Percentiles rank a stretch among this genome's conserved stretches.
phyloP scores from a whole-genome alignment of 441 rosid species.

The Gossypium davidsonii region DNA sequence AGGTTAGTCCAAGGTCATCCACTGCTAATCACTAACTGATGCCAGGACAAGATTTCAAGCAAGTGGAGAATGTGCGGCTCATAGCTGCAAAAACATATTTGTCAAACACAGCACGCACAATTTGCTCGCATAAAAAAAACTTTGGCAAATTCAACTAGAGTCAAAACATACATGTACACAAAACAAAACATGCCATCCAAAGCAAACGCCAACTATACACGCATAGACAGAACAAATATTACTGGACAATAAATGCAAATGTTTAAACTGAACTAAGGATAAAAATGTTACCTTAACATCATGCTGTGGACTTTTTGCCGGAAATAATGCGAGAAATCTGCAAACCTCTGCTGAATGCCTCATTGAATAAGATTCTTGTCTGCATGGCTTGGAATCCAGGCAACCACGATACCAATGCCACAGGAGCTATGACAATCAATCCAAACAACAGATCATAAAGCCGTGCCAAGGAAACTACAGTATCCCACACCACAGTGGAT shows the following conservation, averaged over 20 bases:
- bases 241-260: background rate
- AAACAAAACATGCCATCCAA: background rate
- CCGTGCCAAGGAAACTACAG: slow-evolving; percentile 79
- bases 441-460: slow-evolving; percentile 63
- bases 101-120: background rate
- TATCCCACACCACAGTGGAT: slow-evolving; percentile 68
- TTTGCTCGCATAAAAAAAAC: background rate
- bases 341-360: slow-evolving; percentile 63
- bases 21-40: background rate
- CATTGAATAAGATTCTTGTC: slow-evolving; percentile 59
- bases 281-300: background rate
- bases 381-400: slow-evolving; percentile 71
- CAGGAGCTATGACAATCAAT: slow-evolving; percentile 55
- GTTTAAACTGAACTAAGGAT: background rate
- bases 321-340: slow-evolving; percentile 52
- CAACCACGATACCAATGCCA: slow-evolving; percentile 57
- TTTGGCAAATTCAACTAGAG: background rate
- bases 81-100: background rate
- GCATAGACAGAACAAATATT: background rate
- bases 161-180: background rate
- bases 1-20: background rate
- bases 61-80: background rate
- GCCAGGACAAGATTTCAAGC: background rate
- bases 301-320: slow-evolving; percentile 35
- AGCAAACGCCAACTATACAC: background rate